phyloP scores from a whole-genome alignment of 2,329 filamentous ascomycete genomes.

The Pseudopithomyces maydicus region DNA sequence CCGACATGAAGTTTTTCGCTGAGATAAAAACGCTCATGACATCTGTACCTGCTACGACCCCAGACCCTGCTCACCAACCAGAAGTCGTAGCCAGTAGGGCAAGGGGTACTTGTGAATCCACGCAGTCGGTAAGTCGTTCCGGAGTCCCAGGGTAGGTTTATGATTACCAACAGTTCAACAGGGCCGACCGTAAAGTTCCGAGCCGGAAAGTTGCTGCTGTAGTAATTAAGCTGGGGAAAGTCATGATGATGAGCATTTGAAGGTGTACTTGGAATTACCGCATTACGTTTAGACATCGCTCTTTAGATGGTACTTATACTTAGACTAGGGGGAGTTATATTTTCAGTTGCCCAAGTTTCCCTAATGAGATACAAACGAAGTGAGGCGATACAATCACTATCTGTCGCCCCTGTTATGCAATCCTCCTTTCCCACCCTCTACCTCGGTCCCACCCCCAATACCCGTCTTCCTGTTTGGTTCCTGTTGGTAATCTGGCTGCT shows the following conservation, averaged over 20 bases:
- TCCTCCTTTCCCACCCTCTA: slow-evolving; percentile 43
- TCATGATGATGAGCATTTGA: not conserved
- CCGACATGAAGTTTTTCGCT: slow-evolving; percentile 1
- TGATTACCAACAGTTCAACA: not conserved
- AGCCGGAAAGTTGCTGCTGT: not conserved
- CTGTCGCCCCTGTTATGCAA: slow-evolving; percentile 19
- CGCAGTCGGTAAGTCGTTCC: not conserved
- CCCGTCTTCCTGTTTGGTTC: slow-evolving; percentile 39
- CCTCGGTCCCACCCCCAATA: slow-evolving; percentile 32
- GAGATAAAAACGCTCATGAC: not conserved
- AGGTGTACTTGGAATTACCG: not conserved
- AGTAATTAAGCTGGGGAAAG: not conserved
- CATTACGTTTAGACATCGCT: not conserved
- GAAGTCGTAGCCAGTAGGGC: not conserved
- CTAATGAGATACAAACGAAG: not conserved
- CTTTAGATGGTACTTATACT: not conserved
- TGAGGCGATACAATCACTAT: not conserved
- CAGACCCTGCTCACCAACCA: not conserved
- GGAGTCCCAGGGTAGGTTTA: not conserved
- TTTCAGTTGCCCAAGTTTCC: not conserved
- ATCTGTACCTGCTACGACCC: not conserved
- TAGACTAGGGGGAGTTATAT: not conserved
- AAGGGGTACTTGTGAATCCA: not conserved
- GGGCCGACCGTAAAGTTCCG: not conserved
- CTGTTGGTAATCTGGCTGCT: slow-evolving; percentile 43